Percentiles rank a stretch among this genome's conserved stretches.
phyloP scores from a whole-genome alignment of 2,329 filamentous ascomycete genomes.

The Phyllosticta paracitricarpa region DNA sequence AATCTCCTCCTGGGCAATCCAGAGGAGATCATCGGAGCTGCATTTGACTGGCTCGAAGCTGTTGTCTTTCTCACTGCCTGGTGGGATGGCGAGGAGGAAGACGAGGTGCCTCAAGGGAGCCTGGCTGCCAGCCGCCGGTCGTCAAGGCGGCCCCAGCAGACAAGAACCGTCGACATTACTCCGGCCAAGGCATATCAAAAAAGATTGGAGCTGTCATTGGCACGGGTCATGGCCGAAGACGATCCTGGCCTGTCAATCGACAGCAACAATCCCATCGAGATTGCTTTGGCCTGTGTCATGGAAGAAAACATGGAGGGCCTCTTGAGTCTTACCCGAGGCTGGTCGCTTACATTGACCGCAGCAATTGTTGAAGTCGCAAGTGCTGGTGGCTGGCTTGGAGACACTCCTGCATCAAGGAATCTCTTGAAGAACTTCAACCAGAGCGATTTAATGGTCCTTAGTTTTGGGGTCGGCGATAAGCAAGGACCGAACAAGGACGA shows the following conservation, averaged over 20 bases:
- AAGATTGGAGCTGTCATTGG: conserved; percentile 30
- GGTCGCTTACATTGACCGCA: conserved; percentile 71
- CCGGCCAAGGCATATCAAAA: conserved; percentile 61
- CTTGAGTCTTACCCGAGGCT: conserved; percentile 62
- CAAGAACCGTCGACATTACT: conserved; percentile 40
- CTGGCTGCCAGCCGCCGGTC: conserved; percentile 34
- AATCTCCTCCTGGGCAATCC: conserved; percentile 68
- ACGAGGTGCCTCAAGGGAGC: conserved; percentile 29
- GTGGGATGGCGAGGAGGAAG: conserved; percentile 71
- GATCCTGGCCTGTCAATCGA: conserved; percentile 64
- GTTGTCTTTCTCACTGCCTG: conserved; percentile 73
- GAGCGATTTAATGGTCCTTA: conserved; percentile 77
- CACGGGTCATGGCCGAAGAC: conserved; percentile 46
- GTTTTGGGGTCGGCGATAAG: conserved; percentile 50
- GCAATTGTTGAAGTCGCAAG: conserved; percentile 75
- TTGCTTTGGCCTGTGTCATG: conserved; percentile 71
- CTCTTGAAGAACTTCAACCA: conserved; percentile 63
- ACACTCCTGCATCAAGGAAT: conserved; percentile 39
- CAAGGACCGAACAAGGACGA: conserved; percentile 65
- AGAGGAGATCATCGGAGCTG: conserved; percentile 62
- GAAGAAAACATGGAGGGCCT: conserved; percentile 73
- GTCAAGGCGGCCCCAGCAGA: conserved; percentile 29
- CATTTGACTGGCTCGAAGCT: conserved; percentile 89
- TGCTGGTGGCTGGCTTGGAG: conserved; percentile 68
- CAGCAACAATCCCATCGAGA: conserved; percentile 63